Percentiles rank a stretch among this genome's conserved stretches.
These are phyloP conservation scores for Ogataea populi-albae DNA, from an alignment of 805 yeast genomes.

Conservation along the genomic window DNA sequence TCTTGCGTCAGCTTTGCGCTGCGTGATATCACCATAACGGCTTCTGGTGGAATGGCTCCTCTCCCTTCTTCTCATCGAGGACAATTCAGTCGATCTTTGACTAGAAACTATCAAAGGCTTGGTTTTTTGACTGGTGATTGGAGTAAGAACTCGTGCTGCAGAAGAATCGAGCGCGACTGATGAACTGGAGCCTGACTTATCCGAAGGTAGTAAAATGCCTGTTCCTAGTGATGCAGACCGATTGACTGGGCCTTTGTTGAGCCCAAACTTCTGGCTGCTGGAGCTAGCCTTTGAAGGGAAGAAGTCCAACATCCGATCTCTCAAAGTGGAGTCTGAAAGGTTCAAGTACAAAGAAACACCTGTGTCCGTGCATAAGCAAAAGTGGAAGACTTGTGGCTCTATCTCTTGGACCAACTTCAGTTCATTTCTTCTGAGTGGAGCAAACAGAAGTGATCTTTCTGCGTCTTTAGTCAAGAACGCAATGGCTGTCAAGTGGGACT, in stretches of 20 bases:
- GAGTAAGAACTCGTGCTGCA: no score
- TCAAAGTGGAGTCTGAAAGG: conserved; percentile 6
- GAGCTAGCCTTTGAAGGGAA: conserved; percentile 5
- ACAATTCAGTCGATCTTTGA: no score
- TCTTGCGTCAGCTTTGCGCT: no score
- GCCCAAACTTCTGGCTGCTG: no score
- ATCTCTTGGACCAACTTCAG: conserved; percentile 21
- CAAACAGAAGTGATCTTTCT: conserved; percentile 33
- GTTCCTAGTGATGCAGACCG: conserved; percentile 5
- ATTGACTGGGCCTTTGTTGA: conserved; percentile 6
- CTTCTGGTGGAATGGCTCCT: no score
- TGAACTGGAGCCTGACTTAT: no score
- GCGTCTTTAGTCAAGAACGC: conserved; percentile 31
- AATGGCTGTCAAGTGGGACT: conserved; percentile 9
- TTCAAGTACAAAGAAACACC: conserved; percentile 18
- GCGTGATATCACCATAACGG: no score
- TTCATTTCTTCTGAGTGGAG: conserved; percentile 32
- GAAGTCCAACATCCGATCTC: conserved; percentile 3
- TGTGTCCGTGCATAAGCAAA: conserved; percentile 16
- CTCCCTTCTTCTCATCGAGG: no score
- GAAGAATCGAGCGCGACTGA: no score
- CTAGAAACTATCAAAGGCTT: no score
- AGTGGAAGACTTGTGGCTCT: conserved; percentile 16
- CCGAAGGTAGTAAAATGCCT: not conserved
- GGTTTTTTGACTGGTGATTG: no score